Evolutionary conservation across 1,284 basidiomycete species (phyloP).

Genomic region (Tylopilus sp.): DNA sequence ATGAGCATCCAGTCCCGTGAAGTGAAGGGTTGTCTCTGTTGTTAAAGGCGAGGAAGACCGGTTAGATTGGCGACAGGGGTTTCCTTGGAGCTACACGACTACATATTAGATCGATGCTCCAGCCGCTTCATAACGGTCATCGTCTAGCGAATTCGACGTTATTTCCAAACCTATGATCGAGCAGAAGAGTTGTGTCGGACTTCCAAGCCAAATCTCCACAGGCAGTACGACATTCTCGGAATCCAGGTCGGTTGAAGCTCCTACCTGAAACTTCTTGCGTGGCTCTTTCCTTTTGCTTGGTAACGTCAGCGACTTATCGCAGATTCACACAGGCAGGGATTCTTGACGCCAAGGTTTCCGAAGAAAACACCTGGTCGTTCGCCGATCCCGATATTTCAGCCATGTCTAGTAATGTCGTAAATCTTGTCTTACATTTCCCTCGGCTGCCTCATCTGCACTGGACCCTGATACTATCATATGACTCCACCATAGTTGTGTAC

Average conservation of each 20-base stretch:
- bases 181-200: too few relatives aligned
- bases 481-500: slow-evolving; percentile 37
- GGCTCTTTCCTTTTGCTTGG: not conserved
- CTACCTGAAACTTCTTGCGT: not conserved
- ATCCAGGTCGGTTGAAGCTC: not conserved
- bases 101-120: too few relatives aligned
- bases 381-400: not conserved
- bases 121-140: too few relatives aligned
- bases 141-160: too few relatives aligned
- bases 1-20: not conserved
- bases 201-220: not conserved
- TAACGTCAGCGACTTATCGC: slow-evolving; percentile 3
- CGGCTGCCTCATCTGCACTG: not conserved
- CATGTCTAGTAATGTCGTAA: slow-evolving; percentile 30
- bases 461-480: slow-evolving; percentile 21
- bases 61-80: not conserved
- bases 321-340: slow-evolving; percentile 1
- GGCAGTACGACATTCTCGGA: not conserved
- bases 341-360: not conserved
- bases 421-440: slow-evolving; percentile 17
- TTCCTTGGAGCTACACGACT: too few relatives aligned
- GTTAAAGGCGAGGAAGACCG: not conserved
- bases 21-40: too few relatives aligned
- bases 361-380: not conserved
- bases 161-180: too few relatives aligned